Evolutionary conservation across 2,329 filamentous ascomycete species (phyloP), one percentile per base, ranked within the genome.

Genomic region (Epichloe elymi): DNA sequence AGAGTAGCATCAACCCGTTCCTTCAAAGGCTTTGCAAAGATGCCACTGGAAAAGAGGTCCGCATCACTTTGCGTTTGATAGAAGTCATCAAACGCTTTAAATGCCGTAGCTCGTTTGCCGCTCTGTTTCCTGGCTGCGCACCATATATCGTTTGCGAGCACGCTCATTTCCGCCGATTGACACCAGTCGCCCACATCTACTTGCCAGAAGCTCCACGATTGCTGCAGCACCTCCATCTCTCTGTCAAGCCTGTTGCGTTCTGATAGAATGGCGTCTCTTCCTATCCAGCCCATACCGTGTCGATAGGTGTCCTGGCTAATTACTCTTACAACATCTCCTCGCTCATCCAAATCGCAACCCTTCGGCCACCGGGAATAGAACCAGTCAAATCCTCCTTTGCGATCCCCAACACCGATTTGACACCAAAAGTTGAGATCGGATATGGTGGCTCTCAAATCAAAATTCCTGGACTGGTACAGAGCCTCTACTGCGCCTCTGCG

Each of bases 371-470:
- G 77, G 46, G 84, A 80, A 58, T 85, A 82, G 59, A 95, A 87
- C 91, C 94, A 98, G 59, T 91, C 86, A 43, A 95, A 78, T 0
- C 93, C 91, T 19, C 86, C 86, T 58, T 86, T 86, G n/a, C 80
- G 74, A 63, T 95, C 93, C 5, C 93, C 94, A 10, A 98, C 81
- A 0, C 85, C 88, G 67, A 97, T 89, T 64, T 98, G 93, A 64
- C 94, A 98, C 91, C 91, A 98, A 63, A 94, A 93, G 63, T 95
- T 84, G 30, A 98, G 75, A 54, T 97, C 89, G 51, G 78, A 82
- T 46, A 98, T 80, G 2, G 85, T 83, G 20, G 84, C 88, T 50
- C 93, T 82, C 12, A 98, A 70, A 63, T 98, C 93, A 30, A 75
- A 68, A 2, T 75, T 65, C 49, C 86, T 84, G 14, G 80, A 79